Evolutionary conservation across 345 rosid species (phyloP).

Genomic region (Combretum micranthum): DNA sequence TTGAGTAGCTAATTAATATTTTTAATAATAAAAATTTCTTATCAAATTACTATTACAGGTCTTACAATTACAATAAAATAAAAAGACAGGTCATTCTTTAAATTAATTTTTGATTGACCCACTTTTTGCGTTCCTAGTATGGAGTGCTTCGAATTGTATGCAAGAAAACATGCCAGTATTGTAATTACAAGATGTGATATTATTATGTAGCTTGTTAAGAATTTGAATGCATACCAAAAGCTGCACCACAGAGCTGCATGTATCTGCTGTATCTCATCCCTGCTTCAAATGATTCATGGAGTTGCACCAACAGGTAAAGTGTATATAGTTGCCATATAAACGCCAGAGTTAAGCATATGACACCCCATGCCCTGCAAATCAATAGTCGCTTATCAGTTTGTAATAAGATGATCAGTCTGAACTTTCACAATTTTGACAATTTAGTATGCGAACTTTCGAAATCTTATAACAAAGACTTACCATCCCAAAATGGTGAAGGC

Average conservation of each 20-base stretch:
- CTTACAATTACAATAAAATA: too few species aligned
- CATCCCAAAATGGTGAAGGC: slow-evolving; percentile 84
- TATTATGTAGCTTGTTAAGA: background rate
- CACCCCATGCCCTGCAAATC: slow-evolving; percentile 16
- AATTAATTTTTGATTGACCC: too few species aligned
- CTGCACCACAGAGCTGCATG: slow-evolving; percentile 14
- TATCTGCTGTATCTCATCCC: slow-evolving; percentile 19
- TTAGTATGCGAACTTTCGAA: background rate
- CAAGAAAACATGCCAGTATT: background rate
- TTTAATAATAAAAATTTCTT: too few species aligned
- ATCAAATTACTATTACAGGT: too few species aligned
- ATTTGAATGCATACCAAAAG: slow-evolving; percentile 8
- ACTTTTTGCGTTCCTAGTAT: too few species aligned
- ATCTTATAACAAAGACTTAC: slow-evolving; percentile 21
- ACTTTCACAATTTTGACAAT: background rate
- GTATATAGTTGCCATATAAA: slow-evolving; percentile 22
- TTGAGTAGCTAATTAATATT: too few species aligned
- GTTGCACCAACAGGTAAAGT: slow-evolving; percentile 17
- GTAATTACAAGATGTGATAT: background rate
- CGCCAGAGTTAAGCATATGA: slow-evolving; percentile 11
- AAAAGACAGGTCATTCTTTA: too few species aligned
- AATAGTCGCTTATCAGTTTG: too few species aligned
- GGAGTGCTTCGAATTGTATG: too few species aligned
- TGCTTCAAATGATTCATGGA: slow-evolving; percentile 15
- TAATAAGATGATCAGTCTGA: background rate